These are phyloP conservation scores for Mollisiaceae sp. DNA, from an alignment of 2,329 filamentous ascomycete species.

Conservation along the genomic window DNA sequence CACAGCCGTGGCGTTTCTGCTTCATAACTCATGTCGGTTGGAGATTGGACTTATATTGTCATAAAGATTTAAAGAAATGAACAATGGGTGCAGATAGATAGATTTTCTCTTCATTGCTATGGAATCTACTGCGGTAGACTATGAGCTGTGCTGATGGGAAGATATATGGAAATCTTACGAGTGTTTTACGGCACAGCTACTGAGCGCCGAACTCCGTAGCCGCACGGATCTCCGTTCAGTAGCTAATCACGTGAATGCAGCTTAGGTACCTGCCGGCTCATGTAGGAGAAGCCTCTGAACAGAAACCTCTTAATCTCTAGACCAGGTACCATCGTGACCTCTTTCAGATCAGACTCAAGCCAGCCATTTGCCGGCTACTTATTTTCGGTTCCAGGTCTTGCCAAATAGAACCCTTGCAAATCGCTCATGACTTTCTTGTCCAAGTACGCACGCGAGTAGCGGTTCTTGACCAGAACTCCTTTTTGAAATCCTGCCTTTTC, in stretches of 20 bases:
- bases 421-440: slow-evolving; percentile 19
- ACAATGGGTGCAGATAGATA: neutral
- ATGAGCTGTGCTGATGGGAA: no score
- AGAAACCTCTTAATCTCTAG: neutral
- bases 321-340: neutral
- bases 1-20: slow-evolving; percentile 23
- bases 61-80: neutral
- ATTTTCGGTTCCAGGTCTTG: slow-evolving; percentile 14
- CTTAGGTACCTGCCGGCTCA: no score
- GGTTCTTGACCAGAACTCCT: slow-evolving; percentile 21
- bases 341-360: neutral
- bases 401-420: slow-evolving; percentile 25
- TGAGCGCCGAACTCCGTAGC: neutral
- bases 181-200: neutral
- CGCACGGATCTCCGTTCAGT: neutral
- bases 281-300: no score
- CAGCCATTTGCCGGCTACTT: neutral
- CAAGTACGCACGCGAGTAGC: slow-evolving; percentile 14
- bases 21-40: slow-evolving; percentile 12
- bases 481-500: slow-evolving; percentile 33
- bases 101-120: no score
- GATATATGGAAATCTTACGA: no score
- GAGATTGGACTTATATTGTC: neutral
- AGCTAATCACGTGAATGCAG: no score
- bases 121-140: no score